Evolutionary conservation across 768 basidiomycete species (phyloP).

Genomic region (Rhodotorula diobovata): DNA sequence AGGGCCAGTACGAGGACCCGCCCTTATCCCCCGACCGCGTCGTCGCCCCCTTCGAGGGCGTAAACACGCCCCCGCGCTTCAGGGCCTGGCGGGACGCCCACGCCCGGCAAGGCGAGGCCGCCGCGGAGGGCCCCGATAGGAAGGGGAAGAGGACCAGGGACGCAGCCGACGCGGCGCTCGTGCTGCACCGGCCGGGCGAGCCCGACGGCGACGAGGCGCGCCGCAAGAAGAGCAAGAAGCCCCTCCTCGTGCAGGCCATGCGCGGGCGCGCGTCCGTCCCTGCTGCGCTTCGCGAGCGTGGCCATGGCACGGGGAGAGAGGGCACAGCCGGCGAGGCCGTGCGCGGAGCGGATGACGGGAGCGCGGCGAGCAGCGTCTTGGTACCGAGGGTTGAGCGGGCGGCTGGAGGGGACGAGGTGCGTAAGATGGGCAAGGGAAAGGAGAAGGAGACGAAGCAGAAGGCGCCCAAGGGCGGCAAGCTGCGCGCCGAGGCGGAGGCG

Average conservation of each 20-base stretch:
- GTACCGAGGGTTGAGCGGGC: background rate
- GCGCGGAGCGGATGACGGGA: background rate
- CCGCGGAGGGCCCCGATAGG: background rate
- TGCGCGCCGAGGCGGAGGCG: background rate
- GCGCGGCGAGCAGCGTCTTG: background rate
- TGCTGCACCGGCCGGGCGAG: background rate
- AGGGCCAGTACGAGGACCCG: background rate
- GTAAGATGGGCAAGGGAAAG: background rate
- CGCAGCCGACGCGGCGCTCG: conserved; percentile 22
- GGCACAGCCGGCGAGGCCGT: background rate
- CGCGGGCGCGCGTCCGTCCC: background rate
- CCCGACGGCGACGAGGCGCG: background rate
- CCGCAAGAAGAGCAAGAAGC: conserved; percentile 14
- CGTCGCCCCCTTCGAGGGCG: background rate
- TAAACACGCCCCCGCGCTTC: background rate
- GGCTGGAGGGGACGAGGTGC: background rate
- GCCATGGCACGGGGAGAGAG: background rate
- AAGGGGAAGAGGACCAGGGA: background rate
- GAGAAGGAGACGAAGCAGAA: background rate
- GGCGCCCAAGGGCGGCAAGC: background rate
- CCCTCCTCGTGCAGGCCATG: background rate
- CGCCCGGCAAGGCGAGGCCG: background rate
- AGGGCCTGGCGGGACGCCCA: background rate
- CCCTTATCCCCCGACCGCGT: background rate
- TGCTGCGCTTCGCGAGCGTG: no score